A percentile compares a stretch with the other conserved stretches of the same genome.
Conservation (phyloP, 805 yeast species). For the Metschnikowia corniflorae region DNA sequence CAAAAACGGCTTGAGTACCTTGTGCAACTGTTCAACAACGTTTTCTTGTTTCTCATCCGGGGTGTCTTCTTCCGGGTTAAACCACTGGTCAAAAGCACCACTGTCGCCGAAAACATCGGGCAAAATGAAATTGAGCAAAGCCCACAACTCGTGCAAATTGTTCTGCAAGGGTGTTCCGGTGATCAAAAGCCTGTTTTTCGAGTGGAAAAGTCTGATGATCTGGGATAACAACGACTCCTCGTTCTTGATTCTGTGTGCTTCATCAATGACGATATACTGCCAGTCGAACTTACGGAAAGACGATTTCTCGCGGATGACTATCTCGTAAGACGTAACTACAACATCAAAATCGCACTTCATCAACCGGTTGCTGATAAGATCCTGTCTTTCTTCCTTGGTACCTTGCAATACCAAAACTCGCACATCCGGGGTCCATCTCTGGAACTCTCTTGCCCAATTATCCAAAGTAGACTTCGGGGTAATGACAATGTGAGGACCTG, state of each 20-base stretch:
- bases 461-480: slow-evolving; percentile 80
- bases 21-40: slow-evolving; percentile 66
- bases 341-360: slow-evolving; percentile 68
- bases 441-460: slow-evolving; percentile 76
- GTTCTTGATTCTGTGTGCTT: slow-evolving; percentile 79
- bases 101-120: slow-evolving; percentile 78
- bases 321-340: slow-evolving; percentile 68
- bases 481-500: slow-evolving; percentile 73
- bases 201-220: slow-evolving; percentile 68
- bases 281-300: slow-evolving; percentile 63
- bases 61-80: slow-evolving; percentile 40
- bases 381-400: slow-evolving; percentile 62
- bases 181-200: slow-evolving; percentile 64
- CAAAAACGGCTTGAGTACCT: slow-evolving; percentile 71
- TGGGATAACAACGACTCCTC: slow-evolving; percentile 72
- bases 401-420: slow-evolving; percentile 70
- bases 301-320: slow-evolving; percentile 71
- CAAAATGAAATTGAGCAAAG: slow-evolving; percentile 65
- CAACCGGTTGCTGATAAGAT: slow-evolving; percentile 48
- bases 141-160: slow-evolving; percentile 79
- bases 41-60: slow-evolving; percentile 40
- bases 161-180: slow-evolving; percentile 85
- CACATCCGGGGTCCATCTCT: slow-evolving; percentile 78
- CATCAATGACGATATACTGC: slow-evolving; percentile 77
- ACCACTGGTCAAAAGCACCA: slow-evolving; percentile 75